Conservation (phyloP, 805 yeast species). For the Cyberlindnera japonica region DNA sequence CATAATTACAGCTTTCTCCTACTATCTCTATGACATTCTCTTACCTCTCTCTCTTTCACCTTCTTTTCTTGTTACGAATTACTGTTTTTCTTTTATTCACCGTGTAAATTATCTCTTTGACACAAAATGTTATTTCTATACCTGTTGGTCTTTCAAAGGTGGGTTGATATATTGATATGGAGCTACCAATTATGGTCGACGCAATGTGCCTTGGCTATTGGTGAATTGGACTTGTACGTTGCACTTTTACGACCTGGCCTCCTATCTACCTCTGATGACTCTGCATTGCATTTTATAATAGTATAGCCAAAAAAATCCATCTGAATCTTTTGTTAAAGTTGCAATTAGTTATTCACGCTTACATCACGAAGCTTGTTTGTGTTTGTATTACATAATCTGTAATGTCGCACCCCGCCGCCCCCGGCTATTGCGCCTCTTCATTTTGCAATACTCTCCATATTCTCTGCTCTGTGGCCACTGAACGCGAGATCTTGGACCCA, state of each 20-base stretch:
- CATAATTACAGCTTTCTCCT: not conserved
- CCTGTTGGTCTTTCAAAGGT: not conserved
- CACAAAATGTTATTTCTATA: not conserved
- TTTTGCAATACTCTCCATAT: too few relatives aligned
- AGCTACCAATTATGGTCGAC: not conserved
- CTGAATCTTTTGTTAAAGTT: too few relatives aligned
- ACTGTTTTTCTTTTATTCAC: conserved; percentile 2
- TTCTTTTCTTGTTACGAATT: conserved; percentile 1
- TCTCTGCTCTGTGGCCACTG: too few relatives aligned
- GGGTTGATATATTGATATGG: not conserved
- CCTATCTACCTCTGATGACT: not conserved
- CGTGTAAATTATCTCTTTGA: not conserved
- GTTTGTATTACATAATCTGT: too few relatives aligned
- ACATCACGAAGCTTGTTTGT: too few relatives aligned
- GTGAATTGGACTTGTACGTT: not conserved
- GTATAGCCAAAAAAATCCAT: too few relatives aligned
- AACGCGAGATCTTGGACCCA: conserved; percentile 16
- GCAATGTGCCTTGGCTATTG: not conserved
- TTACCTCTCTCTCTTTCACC: not conserved
- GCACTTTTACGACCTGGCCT: not conserved
- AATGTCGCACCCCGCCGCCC: too few relatives aligned
- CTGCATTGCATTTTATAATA: conserved; percentile 14
- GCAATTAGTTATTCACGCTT: too few relatives aligned
- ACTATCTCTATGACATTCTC: not conserved
- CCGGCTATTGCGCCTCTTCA: too few relatives aligned